These are phyloP conservation scores for Mycena chlorophos DNA, from an alignment of 768 basidiomycete species.

Conservation along the genomic window DNA sequence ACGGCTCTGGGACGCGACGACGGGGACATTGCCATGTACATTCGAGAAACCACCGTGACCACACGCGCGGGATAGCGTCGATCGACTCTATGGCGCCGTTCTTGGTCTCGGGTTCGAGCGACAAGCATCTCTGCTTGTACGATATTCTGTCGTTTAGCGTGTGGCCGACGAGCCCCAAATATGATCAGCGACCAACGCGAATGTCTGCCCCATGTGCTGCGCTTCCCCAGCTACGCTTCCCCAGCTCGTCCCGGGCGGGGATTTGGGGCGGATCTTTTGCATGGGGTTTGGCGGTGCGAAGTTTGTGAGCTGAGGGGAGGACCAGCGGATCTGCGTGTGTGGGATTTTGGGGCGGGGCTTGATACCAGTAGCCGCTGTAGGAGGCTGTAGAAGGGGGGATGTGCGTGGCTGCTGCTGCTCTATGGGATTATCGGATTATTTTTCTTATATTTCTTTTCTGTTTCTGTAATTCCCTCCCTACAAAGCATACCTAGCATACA, in stretches of 20 bases:
- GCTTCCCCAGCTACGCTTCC: conserved; percentile 43
- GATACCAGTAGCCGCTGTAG: conserved; percentile 64
- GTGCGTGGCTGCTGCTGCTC: too few species aligned
- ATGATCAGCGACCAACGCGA: conserved; percentile 34
- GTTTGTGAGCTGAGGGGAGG: conserved; percentile 87
- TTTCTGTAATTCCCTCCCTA: too few species aligned
- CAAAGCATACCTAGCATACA: too few species aligned
- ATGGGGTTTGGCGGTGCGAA: conserved; percentile 24
- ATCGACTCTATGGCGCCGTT: conserved; percentile 70
- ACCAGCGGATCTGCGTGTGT: conserved; percentile 81
- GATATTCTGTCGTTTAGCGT: conserved; percentile 65
- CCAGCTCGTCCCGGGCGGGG: conserved; percentile 73
- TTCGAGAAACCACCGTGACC: conserved; percentile 81
- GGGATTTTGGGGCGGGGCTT: conserved; percentile 79
- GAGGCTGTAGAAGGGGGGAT: conserved; percentile 30
- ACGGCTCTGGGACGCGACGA: conserved; percentile 74
- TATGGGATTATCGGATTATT: too few species aligned
- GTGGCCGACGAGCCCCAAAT: conserved; percentile 74
- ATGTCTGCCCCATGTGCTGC: conserved; percentile 57
- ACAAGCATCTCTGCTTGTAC: conserved; percentile 74
- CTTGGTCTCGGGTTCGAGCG: conserved; percentile 80
- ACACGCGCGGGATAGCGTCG: conserved; percentile 76
- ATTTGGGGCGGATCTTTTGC: conserved; percentile 82
- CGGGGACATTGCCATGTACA: conserved; percentile 61
- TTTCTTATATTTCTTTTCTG: too few species aligned